Evolutionary conservation across 176 grass and related monocot species (phyloP).

Genomic region (Leersia perrieri): DNA sequence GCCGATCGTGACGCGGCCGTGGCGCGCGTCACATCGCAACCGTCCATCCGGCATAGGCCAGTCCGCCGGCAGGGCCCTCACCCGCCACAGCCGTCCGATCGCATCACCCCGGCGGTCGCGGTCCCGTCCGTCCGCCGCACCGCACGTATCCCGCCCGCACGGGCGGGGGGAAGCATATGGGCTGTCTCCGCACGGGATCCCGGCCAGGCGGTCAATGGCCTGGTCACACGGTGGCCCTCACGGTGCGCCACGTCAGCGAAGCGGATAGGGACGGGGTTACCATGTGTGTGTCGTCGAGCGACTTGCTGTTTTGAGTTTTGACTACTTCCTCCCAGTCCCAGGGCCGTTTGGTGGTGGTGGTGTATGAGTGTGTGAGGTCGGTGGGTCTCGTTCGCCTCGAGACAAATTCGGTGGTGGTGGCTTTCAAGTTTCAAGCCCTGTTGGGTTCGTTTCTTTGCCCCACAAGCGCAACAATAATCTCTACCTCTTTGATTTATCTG

Average conservation of each 20-base stretch:
- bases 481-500: no score
- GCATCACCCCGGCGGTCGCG: background rate
- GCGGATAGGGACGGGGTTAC: conserved; percentile 24
- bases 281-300: background rate
- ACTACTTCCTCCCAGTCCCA: background rate
- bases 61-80: background rate
- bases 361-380: background rate
- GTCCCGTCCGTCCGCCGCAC: background rate
- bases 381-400: background rate
- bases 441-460: background rate
- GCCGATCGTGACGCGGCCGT: no score
- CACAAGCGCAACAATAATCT: no score
- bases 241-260: conserved; percentile 9
- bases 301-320: background rate
- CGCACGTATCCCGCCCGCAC: conserved; percentile 19
- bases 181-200: conserved; percentile 35
- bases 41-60: background rate
- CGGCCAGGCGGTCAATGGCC: conserved; percentile 1
- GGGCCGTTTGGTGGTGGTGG: background rate
- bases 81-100: background rate
- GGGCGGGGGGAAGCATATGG: background rate
- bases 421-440: background rate
- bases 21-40: background rate
- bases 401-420: background rate
- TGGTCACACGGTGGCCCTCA: conserved; percentile 7